Base-by-base conservation (phyloP, 2,329 filamentous ascomycete species). In the Periglandula ipomoeae region DNA sequence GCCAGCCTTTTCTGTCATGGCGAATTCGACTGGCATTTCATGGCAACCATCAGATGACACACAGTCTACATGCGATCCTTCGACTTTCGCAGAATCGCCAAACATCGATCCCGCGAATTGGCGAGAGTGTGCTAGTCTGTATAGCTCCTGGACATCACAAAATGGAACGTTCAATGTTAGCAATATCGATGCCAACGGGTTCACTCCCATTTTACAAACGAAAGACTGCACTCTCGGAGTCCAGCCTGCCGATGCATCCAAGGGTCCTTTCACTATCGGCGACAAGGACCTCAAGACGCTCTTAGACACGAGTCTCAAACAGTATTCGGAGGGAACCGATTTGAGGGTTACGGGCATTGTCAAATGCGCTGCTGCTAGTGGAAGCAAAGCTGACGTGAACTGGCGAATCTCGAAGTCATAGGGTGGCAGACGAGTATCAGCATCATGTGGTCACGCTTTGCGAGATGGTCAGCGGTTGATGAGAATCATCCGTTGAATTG, bases 131-230 rank as follows among this genome's bases (percentile, higher is more conserved):
- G 61, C 61, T 19, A 57, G 61, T 4, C 57, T 65, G 3, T 60
- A 59, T 49, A 64, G 61, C 44, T 49, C 52, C 2, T 65, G 62
- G 57, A 54, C 54, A 3, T 51, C 51, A 11, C 49, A 53, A 34
- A 65, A 63, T 37, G 63, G 63, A n/a, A 63, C 58, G 13, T 65
- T 65, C 40, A 48, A 43, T 44, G 46, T 65, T 45, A 49, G 47
- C 17, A 32, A 45, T n/a, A 50, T 48, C 23, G 53, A 55, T 23
- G 51, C 40, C 23, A 40, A 19, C 5, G 51, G 46, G 3, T 57
- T 55, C 20, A 52, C 60, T 39, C 53, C 59, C 24, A 48, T 64
- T 19, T 50, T 64, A 42, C 55, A 55, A 30, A 53, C 53, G 4
- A 55, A 50, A n/a, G 57, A 56, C 15, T 64, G 61, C 50, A 49